Evolutionary conservation across 768 basidiomycete species (phyloP).

Genomic region (Kwoniella dejecticola): DNA sequence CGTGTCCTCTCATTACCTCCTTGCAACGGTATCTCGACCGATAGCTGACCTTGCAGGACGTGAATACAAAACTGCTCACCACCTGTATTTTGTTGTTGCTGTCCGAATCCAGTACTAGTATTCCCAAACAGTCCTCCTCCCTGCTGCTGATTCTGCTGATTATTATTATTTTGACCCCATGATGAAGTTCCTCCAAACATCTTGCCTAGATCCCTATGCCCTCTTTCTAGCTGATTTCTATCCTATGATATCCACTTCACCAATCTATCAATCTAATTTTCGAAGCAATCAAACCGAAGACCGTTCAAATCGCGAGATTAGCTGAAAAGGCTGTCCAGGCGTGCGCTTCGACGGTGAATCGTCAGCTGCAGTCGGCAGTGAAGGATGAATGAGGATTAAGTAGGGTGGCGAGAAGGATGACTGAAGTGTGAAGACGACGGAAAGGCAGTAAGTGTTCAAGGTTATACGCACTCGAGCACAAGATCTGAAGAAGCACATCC

Average conservation of each 20-base stretch:
- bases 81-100: slow-evolving; percentile 53
- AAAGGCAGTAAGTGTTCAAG: not conserved
- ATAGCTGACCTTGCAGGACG: no score
- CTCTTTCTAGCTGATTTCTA: not conserved
- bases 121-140: slow-evolving; percentile 35
- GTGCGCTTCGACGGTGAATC: no score
- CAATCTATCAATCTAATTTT: no score
- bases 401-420: not conserved
- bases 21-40: no score
- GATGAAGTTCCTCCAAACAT: slow-evolving; percentile 50
- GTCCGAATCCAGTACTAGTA: slow-evolving; percentile 31
- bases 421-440: not conserved
- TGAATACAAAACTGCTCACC: no score
- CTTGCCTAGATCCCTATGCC: slow-evolving; percentile 1
- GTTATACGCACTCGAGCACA: not conserved
- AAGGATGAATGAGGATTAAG: no score
- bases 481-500: no score
- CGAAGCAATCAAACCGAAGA: no score
- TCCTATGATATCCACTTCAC: not conserved
- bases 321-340: no score
- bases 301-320: no score
- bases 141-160: slow-evolving; percentile 62
- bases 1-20: no score
- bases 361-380: not conserved
- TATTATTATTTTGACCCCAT: slow-evolving; percentile 61